Conservation (phyloP, 352 stramenopile species). For the Phytophthora agathidicida region DNA sequence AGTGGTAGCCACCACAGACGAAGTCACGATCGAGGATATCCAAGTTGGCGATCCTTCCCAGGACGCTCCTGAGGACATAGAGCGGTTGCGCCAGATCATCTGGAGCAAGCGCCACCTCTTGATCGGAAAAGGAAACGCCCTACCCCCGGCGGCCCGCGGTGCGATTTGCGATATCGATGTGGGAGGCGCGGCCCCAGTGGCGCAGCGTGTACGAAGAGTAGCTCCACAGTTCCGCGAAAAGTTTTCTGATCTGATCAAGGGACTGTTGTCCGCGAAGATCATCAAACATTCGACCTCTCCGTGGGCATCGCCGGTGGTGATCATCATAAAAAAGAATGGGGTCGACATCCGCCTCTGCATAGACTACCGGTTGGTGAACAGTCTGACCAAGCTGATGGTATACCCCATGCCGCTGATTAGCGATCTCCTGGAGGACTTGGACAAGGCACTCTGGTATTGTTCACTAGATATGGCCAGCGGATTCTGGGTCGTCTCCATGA, state of each 20-base stretch:
- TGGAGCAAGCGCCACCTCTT: conserved; percentile 1
- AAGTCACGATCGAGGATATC: conserved; percentile 10
- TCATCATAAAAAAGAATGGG: conserved; percentile 5
- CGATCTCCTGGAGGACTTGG: conserved; percentile 22
- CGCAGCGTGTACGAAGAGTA: conserved; percentile 9
- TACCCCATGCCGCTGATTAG: conserved; percentile 10
- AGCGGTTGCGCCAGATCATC: not conserved
- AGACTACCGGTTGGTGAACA: conserved; percentile 2
- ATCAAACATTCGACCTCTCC: conserved; percentile 8
- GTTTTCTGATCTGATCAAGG: conserved; percentile 11
- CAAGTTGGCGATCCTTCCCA: not conserved
- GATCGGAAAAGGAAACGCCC: conserved; percentile 16
- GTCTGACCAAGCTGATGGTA: not conserved
- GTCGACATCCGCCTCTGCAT: not conserved
- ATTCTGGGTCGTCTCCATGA: conserved; percentile 32
- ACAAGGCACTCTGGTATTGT: conserved; percentile 23
- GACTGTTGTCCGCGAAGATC: conserved; percentile 8
- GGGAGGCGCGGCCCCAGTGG: not conserved
- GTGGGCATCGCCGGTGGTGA: conserved; percentile 10
- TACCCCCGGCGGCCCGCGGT: conserved; percentile 7
- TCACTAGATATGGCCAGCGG: conserved; percentile 27
- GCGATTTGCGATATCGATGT: conserved; percentile 25
- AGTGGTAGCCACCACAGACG: not conserved
- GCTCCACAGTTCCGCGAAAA: conserved; percentile 15
- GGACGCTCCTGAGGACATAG: not conserved